phyloP scores from a whole-genome alignment of 2,329 filamentous ascomycete genomes.

The Macroventuria anomochaeta region DNA sequence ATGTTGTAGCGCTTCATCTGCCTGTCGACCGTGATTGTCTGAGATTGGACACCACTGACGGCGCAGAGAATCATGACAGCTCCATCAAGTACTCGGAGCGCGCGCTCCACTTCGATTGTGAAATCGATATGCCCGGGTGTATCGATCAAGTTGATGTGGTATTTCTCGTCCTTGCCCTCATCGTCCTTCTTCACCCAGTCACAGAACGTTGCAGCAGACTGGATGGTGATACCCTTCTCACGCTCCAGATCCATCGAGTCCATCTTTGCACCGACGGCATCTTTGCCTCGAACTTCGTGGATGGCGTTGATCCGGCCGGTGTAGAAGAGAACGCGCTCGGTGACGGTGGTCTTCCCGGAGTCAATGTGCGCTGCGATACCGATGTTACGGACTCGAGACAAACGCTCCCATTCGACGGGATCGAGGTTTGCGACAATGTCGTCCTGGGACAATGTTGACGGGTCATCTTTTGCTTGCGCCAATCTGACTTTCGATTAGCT shows the following conservation, averaged over 20 bases:
- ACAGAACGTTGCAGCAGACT: conserved; percentile 96
- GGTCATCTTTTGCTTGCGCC: conserved; percentile 64
- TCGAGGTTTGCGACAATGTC: conserved; percentile 80
- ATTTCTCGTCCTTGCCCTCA: conserved; percentile 79
- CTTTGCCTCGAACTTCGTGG: conserved; percentile 94
- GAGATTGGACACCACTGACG: conserved; percentile 94
- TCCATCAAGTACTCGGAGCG: conserved; percentile 90
- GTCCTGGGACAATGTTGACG: conserved; percentile 64
- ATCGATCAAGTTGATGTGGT: conserved; percentile 98
- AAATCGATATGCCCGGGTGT: conserved; percentile 99
- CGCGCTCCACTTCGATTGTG: conserved; percentile 97
- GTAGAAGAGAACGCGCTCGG: conserved; percentile 96
- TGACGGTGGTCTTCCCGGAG: conserved; percentile 96
- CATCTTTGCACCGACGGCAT: conserved; percentile 98
- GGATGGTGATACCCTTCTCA: conserved; percentile 98
- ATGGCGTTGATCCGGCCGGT: conserved; percentile 96
- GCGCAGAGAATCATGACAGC: conserved; percentile 99
- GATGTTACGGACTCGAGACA: conserved; percentile 90
- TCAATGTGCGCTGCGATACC: conserved; percentile 99
- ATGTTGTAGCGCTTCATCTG: conserved; percentile 99
- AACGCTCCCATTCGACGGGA: conserved; percentile 76
- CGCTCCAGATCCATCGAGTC: conserved; percentile 99
- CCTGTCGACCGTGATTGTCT: conserved; percentile 96
- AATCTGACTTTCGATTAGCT: conserved; percentile 39
- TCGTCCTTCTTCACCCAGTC: conserved; percentile 87